A percentile compares a stretch with the other conserved stretches of the same genome.
Conservation (phyloP, 345 rosid species). For the Alliaria petiolata region DNA sequence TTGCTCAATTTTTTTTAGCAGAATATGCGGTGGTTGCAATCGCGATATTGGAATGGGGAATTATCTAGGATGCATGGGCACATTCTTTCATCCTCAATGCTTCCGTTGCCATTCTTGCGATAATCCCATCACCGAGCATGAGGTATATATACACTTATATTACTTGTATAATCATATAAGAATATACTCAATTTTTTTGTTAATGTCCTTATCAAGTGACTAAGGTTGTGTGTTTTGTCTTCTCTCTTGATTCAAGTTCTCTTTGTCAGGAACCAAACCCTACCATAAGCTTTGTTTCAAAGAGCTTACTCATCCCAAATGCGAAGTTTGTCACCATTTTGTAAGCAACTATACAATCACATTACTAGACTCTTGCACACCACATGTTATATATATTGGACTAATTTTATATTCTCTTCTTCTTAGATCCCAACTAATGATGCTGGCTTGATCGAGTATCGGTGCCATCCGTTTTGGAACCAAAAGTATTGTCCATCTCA, state of each 20-base stretch:
- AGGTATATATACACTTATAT: constrained; percentile 40
- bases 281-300: constrained; percentile 92
- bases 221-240: constrained; percentile 28
- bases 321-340: constrained; percentile 89
- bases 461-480: constrained; percentile 96
- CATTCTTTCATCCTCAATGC: constrained; percentile 85
- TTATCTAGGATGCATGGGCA: constrained; percentile 82
- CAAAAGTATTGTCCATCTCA: constrained; percentile 94
- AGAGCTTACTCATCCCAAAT: constrained; percentile 88
- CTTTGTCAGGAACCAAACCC: constrained; percentile 63
- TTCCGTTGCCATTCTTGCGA: constrained; percentile 71
- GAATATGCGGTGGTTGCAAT: constrained; percentile 79
- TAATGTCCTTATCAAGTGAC: not conserved
- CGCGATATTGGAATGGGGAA: constrained; percentile 61
- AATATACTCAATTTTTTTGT: too few species aligned
- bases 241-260: constrained; percentile 63
- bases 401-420: not conserved
- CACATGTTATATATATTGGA: not conserved
- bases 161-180: too few species aligned
- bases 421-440: constrained; percentile 79
- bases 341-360: constrained; percentile 55
- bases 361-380: not conserved
- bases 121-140: constrained; percentile 69
- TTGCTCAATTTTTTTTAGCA: constrained; percentile 27
- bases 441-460: constrained; percentile 86